Evolutionary conservation across 768 basidiomycete species (phyloP), one percentile per base, ranked within the genome.

Genomic region (Mycena capillaripes): DNA sequence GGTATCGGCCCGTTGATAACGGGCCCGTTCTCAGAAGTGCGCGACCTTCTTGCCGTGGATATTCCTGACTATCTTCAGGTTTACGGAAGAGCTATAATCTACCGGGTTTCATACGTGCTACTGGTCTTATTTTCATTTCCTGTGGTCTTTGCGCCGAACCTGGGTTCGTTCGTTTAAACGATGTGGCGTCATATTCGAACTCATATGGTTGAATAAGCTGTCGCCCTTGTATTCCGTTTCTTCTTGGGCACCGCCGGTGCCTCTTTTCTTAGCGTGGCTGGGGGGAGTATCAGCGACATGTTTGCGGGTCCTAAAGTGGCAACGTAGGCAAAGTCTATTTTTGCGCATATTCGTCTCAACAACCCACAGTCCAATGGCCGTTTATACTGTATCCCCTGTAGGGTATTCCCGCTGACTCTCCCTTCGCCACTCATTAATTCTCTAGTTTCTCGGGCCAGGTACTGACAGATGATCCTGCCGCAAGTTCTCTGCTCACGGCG

Each of bases 81-180:
- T 21, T 89, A 90, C 76, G 93, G 95, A 2, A 84, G 91, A 55
- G 90, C 89, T 66, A 78, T 86, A 48, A 87, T 95, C 16, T 94
- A 95, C 78, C 83, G 86, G 16, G 74, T 86, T 4, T 91, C 92
- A 0, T 95, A 92, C 72, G 72, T 82, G 1, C 73, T 89, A 6
- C 91, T 93, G 78, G 89, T 93, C 75, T 76, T 88, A 1, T 86
- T 92, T 66, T 89, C 90, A 23, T 92, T 91, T 76, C 92, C 93
- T 0, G 90, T 93, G 8, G 92, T 93, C 1, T 95, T 96, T 71
- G 88, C 93, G 1, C 90, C 89, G 4, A 85, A 93, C 74, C 86
- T 90, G 27, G 86, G 91, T 91, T 59, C 56, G 88, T 82, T 30
- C 19, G 16, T 19, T 34, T 14, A n/a, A 27, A 10, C 3, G 30